Conservation (phyloP, 2,329 filamentous ascomycete species). For the Zasmidium citrigriseum region DNA sequence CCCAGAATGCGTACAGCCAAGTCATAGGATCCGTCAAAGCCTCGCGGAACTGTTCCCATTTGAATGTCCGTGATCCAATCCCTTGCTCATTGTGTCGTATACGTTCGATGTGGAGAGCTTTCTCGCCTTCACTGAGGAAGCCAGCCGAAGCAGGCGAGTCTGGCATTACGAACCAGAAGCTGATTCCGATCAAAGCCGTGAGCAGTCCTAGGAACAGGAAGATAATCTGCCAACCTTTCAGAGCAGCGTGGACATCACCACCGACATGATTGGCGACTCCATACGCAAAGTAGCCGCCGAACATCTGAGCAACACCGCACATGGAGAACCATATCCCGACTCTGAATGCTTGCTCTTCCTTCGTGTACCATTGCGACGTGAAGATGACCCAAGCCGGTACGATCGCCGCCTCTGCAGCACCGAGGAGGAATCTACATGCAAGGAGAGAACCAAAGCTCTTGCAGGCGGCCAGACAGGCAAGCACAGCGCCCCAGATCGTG, state of each 20-base stretch:
- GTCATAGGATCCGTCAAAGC: conserved; percentile 59
- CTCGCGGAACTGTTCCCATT: conserved; percentile 61
- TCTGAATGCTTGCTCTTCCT: conserved; percentile 63
- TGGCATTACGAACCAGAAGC: conserved; percentile 51
- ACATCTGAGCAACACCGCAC: conserved; percentile 63
- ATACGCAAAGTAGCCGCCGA: conserved; percentile 63
- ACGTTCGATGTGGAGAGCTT: conserved; percentile 67
- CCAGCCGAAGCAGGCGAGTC: conserved; percentile 63
- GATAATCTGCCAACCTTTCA: conserved; percentile 67
- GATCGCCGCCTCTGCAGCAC: conserved; percentile 67
- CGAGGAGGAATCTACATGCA: conserved; percentile 66
- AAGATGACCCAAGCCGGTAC: conserved; percentile 68
- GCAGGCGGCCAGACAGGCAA: conserved; percentile 63
- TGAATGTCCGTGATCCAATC: conserved; percentile 57
- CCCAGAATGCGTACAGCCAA: conserved; percentile 62
- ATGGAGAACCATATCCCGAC: conserved; percentile 69
- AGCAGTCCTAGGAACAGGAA: conserved; percentile 49
- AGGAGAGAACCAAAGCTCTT: conserved; percentile 61
- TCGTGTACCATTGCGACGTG: conserved; percentile 71
- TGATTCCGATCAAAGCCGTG: conserved; percentile 42
- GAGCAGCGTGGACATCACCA: conserved; percentile 53
- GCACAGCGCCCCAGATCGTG: conserved; percentile 61
- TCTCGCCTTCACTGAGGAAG: conserved; percentile 67
- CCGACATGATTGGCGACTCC: conserved; percentile 60
- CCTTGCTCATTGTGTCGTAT: conserved; percentile 75